Evolutionary conservation across 2,329 filamentous ascomycete genomes (phyloP).

Genomic region (Cryphonectria radicalis): DNA sequence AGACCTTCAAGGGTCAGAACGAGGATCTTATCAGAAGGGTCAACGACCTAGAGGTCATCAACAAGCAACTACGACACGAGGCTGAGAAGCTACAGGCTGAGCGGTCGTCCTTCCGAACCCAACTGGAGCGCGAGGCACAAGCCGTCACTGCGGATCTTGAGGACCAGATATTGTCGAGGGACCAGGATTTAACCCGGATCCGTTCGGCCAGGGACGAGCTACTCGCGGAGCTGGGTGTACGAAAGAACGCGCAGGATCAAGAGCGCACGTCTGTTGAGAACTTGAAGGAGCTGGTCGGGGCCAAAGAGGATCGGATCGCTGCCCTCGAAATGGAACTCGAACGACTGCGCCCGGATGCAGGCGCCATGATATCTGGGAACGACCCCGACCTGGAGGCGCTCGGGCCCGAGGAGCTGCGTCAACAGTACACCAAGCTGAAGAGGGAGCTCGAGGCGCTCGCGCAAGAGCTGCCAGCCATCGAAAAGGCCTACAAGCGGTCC

Average conservation of each 20-base stretch:
- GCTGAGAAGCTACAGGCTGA: constrained; percentile 85
- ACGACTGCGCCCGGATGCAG: constrained; percentile 61
- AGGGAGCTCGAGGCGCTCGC: constrained; percentile 84
- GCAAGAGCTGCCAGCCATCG: constrained; percentile 85
- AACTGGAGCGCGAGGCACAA: constrained; percentile 81
- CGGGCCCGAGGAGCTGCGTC: constrained; percentile 71
- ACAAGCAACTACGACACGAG: constrained; percentile 82
- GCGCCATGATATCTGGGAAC: constrained; percentile 49
- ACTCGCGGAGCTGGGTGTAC: constrained; percentile 76
- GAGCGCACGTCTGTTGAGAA: constrained; percentile 72
- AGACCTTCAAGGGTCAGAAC: constrained; percentile 84
- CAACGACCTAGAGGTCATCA: constrained; percentile 88
- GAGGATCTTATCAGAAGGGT: constrained; percentile 91
- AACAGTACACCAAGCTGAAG: constrained; percentile 74
- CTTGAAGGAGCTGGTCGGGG: constrained; percentile 77
- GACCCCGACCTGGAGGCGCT: constrained; percentile 61
- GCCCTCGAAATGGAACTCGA: constrained; percentile 83
- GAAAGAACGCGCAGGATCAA: constrained; percentile 79
- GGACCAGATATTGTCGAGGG: constrained; percentile 76
- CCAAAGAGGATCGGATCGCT: constrained; percentile 78
- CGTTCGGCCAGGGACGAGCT: constrained; percentile 84
- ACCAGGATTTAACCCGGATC: constrained; percentile 85
- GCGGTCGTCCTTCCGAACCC: constrained; percentile 77
- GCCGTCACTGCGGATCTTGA: constrained; percentile 76
- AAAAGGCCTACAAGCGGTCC: constrained; percentile 88